phyloP scores from a whole-genome alignment of 108 stramenopile species.

The Nitzschia sp. region DNA sequence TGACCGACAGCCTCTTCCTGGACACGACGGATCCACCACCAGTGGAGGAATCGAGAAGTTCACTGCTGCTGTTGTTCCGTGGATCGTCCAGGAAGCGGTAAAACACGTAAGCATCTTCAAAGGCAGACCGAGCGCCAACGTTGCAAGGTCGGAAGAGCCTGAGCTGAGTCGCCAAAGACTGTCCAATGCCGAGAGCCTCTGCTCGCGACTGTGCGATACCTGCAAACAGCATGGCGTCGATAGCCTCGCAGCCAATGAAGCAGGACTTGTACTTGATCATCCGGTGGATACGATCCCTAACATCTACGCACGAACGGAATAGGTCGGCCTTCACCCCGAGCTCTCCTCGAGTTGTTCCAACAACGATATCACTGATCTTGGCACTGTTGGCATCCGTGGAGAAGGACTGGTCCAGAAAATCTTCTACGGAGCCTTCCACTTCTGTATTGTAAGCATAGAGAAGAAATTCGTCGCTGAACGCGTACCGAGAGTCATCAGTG shows the following conservation, averaged over 20 bases:
- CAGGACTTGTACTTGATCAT: slow-evolving; percentile 36
- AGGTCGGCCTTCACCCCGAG: neutral
- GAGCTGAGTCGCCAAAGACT: slow-evolving; percentile 37
- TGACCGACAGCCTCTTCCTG: neutral
- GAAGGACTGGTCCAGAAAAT: too few species aligned
- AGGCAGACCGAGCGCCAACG: slow-evolving; percentile 4
- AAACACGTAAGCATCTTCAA: slow-evolving; percentile 48
- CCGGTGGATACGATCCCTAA: slow-evolving; percentile 14
- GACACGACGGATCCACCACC: neutral
- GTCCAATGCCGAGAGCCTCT: slow-evolving; percentile 66
- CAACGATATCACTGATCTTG: too few species aligned
- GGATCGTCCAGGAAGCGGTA: slow-evolving; percentile 44
- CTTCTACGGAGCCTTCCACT: too few species aligned
- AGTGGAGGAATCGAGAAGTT: neutral
- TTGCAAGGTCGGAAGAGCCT: slow-evolving; percentile 36
- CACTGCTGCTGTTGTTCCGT: neutral
- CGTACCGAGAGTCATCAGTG: neutral
- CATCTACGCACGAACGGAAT: neutral
- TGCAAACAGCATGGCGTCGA: slow-evolving; percentile 51
- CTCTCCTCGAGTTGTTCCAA: neutral
- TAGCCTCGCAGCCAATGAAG: slow-evolving; percentile 55
- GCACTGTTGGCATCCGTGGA: too few species aligned
- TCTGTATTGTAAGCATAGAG: neutral
- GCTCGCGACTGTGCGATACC: slow-evolving; percentile 39
- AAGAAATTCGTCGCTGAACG: slow-evolving; percentile 1